Percentiles rank a stretch among this genome's conserved stretches.
Evolutionary conservation across 805 yeast species (phyloP).

Genomic region (Metschnikowia peoriensis): DNA sequence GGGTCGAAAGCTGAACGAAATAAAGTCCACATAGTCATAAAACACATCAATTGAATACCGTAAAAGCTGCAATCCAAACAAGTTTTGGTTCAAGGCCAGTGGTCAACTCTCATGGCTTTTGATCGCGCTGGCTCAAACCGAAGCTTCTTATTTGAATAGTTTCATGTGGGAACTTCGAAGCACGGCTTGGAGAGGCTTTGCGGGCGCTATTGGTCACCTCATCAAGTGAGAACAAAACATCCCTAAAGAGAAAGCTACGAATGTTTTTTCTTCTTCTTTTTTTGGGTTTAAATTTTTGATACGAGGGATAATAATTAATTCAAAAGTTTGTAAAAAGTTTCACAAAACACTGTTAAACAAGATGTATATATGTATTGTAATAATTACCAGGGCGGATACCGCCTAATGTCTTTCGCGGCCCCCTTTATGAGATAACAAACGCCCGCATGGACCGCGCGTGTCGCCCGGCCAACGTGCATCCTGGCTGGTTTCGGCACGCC

Average conservation of each 20-base stretch:
- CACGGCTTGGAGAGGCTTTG: neutral
- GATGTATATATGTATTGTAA: no score
- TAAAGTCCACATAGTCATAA: neutral
- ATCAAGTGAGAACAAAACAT: neutral
- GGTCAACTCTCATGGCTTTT: no score
- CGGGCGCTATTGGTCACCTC: no score
- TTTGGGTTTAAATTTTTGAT: neutral
- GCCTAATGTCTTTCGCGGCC: neutral
- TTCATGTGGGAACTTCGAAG: neutral
- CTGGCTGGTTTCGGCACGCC: conserved; percentile 10
- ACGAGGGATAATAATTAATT: no score
- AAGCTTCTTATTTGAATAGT: neutral
- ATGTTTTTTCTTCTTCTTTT: neutral
- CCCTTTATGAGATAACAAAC: neutral
- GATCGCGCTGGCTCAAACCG: no score
- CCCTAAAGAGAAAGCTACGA: neutral
- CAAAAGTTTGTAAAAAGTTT: no score
- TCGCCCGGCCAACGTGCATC: conserved; percentile 3
- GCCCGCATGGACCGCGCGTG: conserved; percentile 4
- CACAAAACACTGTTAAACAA: no score
- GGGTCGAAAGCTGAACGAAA: neutral
- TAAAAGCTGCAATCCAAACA: no score
- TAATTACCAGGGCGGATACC: no score
- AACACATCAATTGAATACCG: no score
- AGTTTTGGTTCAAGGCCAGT: no score